A percentile compares a stretch with the other conserved stretches of the same genome.
Conservation (phyloP, 2,329 filamentous ascomycete genomes). For the Arthroderma sp. region DNA sequence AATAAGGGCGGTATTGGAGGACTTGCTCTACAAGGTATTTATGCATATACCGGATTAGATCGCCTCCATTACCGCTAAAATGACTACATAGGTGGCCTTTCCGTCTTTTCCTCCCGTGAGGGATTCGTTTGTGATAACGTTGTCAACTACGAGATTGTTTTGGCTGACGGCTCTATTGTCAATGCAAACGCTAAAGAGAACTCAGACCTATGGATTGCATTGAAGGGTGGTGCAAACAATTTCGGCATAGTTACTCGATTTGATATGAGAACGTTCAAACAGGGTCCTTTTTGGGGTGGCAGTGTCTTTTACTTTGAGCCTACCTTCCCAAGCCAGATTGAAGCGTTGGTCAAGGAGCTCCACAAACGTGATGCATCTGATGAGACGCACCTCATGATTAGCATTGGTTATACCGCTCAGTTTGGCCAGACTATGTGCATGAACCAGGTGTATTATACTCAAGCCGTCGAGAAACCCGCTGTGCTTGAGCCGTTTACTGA, state of each 20-base stretch:
- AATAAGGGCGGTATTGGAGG: too few relatives aligned
- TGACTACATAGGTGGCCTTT: slow-evolving; percentile 26
- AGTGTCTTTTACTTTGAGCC: not conserved
- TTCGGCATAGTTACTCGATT: slow-evolving; percentile 30
- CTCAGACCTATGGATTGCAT: slow-evolving; percentile 38
- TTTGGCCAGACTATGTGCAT: not conserved
- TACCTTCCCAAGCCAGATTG: not conserved
- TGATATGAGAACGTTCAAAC: slow-evolving; percentile 30
- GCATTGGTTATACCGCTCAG: not conserved
- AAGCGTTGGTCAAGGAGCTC: not conserved
- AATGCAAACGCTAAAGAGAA: slow-evolving; percentile 28
- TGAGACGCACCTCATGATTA: not conserved
- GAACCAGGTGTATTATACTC: not conserved
- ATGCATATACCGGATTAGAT: too few relatives aligned
- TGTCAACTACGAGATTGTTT: slow-evolving; percentile 26
- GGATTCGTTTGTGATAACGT: slow-evolving; percentile 30
- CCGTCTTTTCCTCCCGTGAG: slow-evolving; percentile 23
- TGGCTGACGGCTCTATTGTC: slow-evolving; percentile 30
- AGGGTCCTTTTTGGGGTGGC: slow-evolving; percentile 32
- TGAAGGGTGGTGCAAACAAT: slow-evolving; percentile 36
- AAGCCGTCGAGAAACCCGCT: not conserved
- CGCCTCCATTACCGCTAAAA: too few relatives aligned
- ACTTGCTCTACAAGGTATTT: too few relatives aligned
- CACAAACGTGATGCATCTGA: not conserved
- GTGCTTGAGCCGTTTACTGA: not conserved